Evolutionary conservation across 139 green algal species (phyloP).

Genomic region (Ettlia oleoabundans): DNA sequence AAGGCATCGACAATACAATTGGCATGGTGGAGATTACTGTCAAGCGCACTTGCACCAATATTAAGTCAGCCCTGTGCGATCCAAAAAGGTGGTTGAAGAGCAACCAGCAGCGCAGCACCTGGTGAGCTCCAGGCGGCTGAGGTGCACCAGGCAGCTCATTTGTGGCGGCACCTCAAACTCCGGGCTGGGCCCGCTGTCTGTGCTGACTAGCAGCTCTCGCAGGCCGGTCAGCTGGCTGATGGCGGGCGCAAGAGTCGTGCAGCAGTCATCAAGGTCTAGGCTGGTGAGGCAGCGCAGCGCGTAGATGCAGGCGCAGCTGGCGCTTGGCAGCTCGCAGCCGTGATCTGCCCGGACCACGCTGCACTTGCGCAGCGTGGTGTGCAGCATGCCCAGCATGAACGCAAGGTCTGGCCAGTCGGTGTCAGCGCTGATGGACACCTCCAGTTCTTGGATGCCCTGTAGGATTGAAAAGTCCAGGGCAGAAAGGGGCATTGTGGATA

Average conservation of each 20-base stretch:
- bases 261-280: constrained; percentile 12
- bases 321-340: background rate
- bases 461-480: background rate
- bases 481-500: background rate
- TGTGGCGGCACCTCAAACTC: background rate
- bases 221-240: background rate
- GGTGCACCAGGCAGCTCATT: background rate
- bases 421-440: background rate
- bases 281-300: background rate
- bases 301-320: background rate
- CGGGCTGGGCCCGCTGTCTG: background rate
- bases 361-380: background rate
- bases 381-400: constrained; percentile 20
- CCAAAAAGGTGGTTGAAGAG: no score
- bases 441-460: constrained; percentile 13
- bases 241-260: background rate
- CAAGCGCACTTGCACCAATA: no score
- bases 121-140: constrained; percentile 20
- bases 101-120: background rate
- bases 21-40: background rate
- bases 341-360: background rate
- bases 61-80: no score
- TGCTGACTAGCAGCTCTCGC: constrained; percentile 29
- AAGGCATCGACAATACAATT: background rate
- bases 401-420: background rate